phyloP scores from a whole-genome alignment of 495 filamentous ascomycete genomes.

The Penicillium riverlandense region DNA sequence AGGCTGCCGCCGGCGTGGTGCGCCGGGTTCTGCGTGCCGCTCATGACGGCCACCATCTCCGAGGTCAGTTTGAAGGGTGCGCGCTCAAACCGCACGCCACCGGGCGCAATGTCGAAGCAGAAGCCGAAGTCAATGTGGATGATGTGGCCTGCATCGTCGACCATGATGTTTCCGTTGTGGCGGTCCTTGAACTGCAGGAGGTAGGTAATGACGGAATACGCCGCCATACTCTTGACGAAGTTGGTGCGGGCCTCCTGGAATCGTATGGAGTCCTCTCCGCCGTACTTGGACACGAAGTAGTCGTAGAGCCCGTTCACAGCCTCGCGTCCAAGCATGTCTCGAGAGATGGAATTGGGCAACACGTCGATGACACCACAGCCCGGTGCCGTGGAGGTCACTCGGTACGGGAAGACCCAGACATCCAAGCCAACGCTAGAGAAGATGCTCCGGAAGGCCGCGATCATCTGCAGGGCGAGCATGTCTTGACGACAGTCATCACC shows the following conservation, averaged over 20 bases:
- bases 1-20: constrained; percentile 20
- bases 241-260: constrained; percentile 96
- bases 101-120: constrained; percentile 97
- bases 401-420: constrained; percentile 94
- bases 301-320: constrained; percentile 97
- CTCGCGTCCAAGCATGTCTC: constrained; percentile 97
- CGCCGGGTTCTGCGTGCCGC: constrained; percentile 53
- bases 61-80: constrained; percentile 96
- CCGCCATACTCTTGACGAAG: constrained; percentile 99
- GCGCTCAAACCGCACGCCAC: constrained; percentile 92
- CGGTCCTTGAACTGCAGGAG: constrained; percentile 98
- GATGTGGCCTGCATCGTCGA: constrained; percentile 94
- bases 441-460: constrained; percentile 92
- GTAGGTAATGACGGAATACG: constrained; percentile 98
- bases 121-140: constrained; percentile 99
- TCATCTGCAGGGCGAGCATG: constrained; percentile 94
- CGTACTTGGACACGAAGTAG: constrained; percentile 96
- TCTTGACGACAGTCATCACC: constrained; percentile 98
- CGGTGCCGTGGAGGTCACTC: constrained; percentile 96
- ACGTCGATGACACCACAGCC: constrained; percentile 98
- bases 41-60: constrained; percentile 99
- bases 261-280: constrained; percentile 83
- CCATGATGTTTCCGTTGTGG: constrained; percentile 99
- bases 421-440: constrained; percentile 91
- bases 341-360: constrained; percentile 91